phyloP scores from a whole-genome alignment of 495 filamentous ascomycete genomes.

The Penicillium cosmopolitanum region DNA sequence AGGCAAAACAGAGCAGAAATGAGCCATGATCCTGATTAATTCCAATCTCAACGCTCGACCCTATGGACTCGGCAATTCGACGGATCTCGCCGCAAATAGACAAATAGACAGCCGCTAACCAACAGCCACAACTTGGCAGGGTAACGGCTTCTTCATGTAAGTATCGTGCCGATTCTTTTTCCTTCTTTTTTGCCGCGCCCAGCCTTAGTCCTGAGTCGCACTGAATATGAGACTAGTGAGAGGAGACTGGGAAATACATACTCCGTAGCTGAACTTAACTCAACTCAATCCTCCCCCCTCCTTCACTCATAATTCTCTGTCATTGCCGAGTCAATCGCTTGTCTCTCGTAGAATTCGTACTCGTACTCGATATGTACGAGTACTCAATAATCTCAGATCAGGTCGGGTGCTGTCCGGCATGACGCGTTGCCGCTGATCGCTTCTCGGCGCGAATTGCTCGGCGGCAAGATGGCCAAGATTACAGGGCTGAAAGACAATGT shows the following conservation, averaged over 20 bases:
- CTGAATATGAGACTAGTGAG: too few relatives aligned
- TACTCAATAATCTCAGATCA: too few relatives aligned
- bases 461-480: not conserved
- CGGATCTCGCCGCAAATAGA: conserved; percentile 1
- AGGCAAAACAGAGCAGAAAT: not conserved
- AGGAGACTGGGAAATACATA: not conserved
- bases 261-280: too few relatives aligned
- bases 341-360: not conserved
- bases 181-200: too few relatives aligned
- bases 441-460: not conserved
- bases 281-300: too few relatives aligned
- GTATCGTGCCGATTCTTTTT: too few relatives aligned
- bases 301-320: too few relatives aligned
- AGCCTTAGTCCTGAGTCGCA: too few relatives aligned
- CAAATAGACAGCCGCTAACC: not conserved
- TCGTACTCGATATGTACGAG: too few relatives aligned
- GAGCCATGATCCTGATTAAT: conserved; percentile 1
- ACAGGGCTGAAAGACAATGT: conserved; percentile 3
- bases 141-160: not conserved
- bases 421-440: conserved; percentile 11
- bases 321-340: not conserved
- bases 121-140: not conserved
- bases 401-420: not conserved
- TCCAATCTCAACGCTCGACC: conserved; percentile 2
- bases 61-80: not conserved